Base-by-base conservation (phyloP, 768 basidiomycete genomes). In the Atractiella rhizophila region DNA sequence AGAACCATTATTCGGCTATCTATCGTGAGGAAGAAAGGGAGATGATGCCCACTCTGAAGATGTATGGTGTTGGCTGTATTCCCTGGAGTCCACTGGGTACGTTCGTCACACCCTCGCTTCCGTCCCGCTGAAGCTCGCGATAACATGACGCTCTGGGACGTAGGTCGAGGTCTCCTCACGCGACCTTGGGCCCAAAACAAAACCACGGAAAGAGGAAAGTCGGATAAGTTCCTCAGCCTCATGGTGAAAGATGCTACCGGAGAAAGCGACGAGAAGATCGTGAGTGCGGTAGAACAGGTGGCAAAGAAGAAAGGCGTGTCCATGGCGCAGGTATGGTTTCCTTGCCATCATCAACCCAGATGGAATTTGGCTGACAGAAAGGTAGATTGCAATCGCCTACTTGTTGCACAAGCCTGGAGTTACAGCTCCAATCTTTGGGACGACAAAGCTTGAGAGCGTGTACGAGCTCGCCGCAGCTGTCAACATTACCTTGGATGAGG, bases 11-110 rank as follows among this genome's bases (percentile, higher is more conserved):
- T 25, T 30, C n/a, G n/a, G n/a, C n/a, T n/a, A n/a, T n/a, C n/a
- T n/a, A n/a, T n/a, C n/a, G n/a, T 19, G 29, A 39, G 23, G 31
- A 42, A 26, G 44, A 48, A 30, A 19, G 40, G 3, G 46, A 48
- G 33, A 45, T 45, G 47, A 16, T 43, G 10, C 45, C 44, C 23
- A 42, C 41, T 5, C 27, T 40, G 13, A 21, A 39, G 20, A 33
- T 38, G 25, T 46, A 39, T 31, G 68, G 68, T 25, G 66, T 68
- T 20, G 70, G 68, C 0, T 55, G 63, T 16, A 70, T 71, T 36
- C 69, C 69, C 0, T 73, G 70, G 70, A 68, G 67, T 7, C 69
- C 69, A 0, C 62, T 71, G 13, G 68, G 27, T 19, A 29, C 27
- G 28, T 30, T 29, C 28, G 16, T 10, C 27, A 9, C 19, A n/a